These are phyloP conservation scores for Acer saccharum DNA, from an alignment of 345 rosid genomes.

Conservation along the genomic window DNA sequence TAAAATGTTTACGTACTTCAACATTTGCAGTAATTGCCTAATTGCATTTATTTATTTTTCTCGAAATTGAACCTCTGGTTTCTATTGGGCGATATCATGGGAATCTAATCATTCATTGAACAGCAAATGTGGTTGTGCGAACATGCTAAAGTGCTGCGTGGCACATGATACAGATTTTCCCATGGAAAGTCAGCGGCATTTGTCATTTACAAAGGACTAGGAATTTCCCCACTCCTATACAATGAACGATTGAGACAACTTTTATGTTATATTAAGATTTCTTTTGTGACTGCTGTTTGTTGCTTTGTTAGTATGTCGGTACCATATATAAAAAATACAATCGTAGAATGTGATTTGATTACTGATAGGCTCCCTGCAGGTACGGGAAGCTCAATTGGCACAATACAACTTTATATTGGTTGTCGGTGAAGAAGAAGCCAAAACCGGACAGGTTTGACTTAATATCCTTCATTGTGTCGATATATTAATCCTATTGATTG, in stretches of 20 bases:
- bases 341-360: slow-evolving; percentile 1
- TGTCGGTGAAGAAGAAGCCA: slow-evolving; percentile 88
- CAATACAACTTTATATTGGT: slow-evolving; percentile 93
- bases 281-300: neutral
- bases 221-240: neutral
- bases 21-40: neutral
- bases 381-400: slow-evolving; percentile 92
- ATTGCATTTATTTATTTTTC: neutral
- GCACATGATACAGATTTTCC: neutral
- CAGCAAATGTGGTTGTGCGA: neutral
- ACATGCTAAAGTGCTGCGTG: neutral
- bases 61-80: neutral
- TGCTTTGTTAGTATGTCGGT: neutral
- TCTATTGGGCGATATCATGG: neutral
- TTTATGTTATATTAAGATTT: neutral
- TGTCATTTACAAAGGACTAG: neutral
- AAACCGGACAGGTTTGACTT: slow-evolving; percentile 65
- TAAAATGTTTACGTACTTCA: neutral
- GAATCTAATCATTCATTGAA: neutral
- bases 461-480: neutral
- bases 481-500: neutral
- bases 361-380: slow-evolving; percentile 47
- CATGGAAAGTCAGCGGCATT: neutral
- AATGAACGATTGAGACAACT: neutral
- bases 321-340: neutral